Percentiles rank a stretch among this genome's conserved stretches.
Evolutionary conservation across 352 stramenopile genomes (phyloP).

Genomic region (Blastocystis sp.): DNA sequence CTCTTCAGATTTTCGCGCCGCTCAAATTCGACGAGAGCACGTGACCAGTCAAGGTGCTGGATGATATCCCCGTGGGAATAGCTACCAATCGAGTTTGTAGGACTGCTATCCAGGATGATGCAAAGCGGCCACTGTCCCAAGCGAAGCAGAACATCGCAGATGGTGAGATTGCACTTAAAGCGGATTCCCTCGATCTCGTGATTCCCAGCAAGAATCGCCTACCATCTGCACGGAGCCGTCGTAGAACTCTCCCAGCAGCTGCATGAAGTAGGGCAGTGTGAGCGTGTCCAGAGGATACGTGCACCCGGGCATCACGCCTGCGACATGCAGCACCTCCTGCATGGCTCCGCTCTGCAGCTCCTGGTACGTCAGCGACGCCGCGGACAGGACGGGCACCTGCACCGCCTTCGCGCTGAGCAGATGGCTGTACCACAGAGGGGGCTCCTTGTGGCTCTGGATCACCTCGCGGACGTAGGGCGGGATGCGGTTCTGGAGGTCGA

Average conservation of each 20-base stretch:
- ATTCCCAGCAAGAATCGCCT: no score
- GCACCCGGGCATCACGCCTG: background rate
- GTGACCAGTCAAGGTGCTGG: constrained; percentile 27
- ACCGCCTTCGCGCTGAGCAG: background rate
- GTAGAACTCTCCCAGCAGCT: constrained; percentile 39
- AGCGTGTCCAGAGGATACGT: background rate
- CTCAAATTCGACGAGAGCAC: background rate
- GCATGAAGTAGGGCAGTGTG: background rate
- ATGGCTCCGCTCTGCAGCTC: background rate
- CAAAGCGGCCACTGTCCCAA: background rate
- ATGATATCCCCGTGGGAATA: constrained; percentile 16
- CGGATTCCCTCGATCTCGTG: background rate
- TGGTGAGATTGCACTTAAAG: constrained; percentile 36
- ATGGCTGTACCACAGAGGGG: background rate
- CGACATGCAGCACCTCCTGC: background rate
- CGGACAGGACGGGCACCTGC: background rate
- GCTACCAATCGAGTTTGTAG: background rate
- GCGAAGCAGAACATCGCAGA: constrained; percentile 3
- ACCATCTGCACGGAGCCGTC: constrained; percentile 13
- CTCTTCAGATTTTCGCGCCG: background rate
- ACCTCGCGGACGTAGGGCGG: constrained; percentile 19
- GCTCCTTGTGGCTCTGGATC: background rate
- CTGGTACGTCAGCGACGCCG: background rate
- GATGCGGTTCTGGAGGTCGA: background rate
- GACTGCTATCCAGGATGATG: background rate